Base-by-base conservation (phyloP, 2,329 filamentous ascomycete species). In the Clarireedia paspali region DNA sequence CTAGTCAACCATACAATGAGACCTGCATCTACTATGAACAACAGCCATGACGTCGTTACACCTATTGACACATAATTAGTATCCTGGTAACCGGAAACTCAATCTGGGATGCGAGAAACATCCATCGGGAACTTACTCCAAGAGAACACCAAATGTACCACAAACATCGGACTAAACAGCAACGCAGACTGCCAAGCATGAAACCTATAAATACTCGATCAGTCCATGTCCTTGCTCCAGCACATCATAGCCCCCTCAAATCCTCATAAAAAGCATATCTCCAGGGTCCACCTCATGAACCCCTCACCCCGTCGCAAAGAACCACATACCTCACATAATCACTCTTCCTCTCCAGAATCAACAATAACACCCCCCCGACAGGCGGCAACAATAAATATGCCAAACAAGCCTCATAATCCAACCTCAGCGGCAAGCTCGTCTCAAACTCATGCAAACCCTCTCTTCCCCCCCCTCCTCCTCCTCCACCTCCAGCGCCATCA, bases 141-240 rank as follows among this genome's bases (percentile, higher is more conserved):
- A 12, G 85, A 86, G 71, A 97, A 86, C 44, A 97, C 74, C 39
- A 97, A 78, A 69, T 97, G 92, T 24, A 96, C 63, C 51, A 95
- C 72, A 71, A 91, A 82, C 57, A 83, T 67, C 49, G 81, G 81
- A 0, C 88, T 87, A 70, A 96, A 96, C 3, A 95, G 72, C 66
- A 96, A 77, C 61, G 87, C 85, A 6, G 88, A 89, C 73, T 99
- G 94, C 92, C 94, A 99, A 6, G 94, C 94, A 71, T 99, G 94
- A 65, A 97, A 97, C 61, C 89, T 92, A 63, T 56, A 45, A 30
- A 54, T 63, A 50, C 60, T 26, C 45, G 30, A 46, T 46, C 20
- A 46, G 44, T 10, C 24, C 20, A 36, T 12, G 39, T 48, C 39
- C 47, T 34, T 56, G 54, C 38, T 17, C 45, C 47, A 6, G 24